A percentile compares a stretch with the other conserved stretches of the same genome.
These are phyloP conservation scores for Salix viminalis DNA, from an alignment of 345 rosid genomes.

Conservation along the genomic window DNA sequence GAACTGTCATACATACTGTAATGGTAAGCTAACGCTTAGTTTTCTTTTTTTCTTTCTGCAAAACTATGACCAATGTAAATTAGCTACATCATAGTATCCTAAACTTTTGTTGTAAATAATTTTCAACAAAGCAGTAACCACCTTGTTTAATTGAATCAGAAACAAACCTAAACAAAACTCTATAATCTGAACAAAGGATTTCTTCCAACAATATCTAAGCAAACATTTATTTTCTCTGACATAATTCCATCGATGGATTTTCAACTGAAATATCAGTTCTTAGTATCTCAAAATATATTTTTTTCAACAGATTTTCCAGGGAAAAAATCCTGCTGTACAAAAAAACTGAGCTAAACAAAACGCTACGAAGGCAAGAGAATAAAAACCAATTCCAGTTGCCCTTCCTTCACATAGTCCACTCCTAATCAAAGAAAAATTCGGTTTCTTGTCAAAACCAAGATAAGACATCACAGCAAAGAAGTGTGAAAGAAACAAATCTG, in stretches of 20 bases:
- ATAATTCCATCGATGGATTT: not conserved
- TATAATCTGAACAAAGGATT: not conserved
- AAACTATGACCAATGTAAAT: not conserved
- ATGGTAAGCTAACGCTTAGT: not conserved
- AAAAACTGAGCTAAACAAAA: not conserved
- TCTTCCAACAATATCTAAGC: not conserved
- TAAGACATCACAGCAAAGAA: not conserved
- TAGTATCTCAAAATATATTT: not conserved
- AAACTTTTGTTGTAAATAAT: not conserved
- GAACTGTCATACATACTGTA: not conserved
- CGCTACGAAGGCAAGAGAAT: not conserved
- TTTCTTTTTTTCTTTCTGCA: not conserved
- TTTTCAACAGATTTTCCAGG: not conserved
- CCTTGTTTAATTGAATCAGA: not conserved
- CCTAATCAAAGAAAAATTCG: conserved; percentile 2
- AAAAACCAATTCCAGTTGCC: conserved; percentile 1
- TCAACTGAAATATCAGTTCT: not conserved
- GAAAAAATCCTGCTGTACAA: not conserved
- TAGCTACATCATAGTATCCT: not conserved
- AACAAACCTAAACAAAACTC: not conserved
- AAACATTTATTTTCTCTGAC: not conserved
- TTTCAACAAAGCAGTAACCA: not conserved
- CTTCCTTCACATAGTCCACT: not conserved
- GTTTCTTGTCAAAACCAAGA: not conserved
- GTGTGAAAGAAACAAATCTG: not conserved